Evolutionary conservation across 2,329 filamentous ascomycete genomes (phyloP), one percentile per base, ranked within the genome.

Genomic region (Ustulina deusta): DNA sequence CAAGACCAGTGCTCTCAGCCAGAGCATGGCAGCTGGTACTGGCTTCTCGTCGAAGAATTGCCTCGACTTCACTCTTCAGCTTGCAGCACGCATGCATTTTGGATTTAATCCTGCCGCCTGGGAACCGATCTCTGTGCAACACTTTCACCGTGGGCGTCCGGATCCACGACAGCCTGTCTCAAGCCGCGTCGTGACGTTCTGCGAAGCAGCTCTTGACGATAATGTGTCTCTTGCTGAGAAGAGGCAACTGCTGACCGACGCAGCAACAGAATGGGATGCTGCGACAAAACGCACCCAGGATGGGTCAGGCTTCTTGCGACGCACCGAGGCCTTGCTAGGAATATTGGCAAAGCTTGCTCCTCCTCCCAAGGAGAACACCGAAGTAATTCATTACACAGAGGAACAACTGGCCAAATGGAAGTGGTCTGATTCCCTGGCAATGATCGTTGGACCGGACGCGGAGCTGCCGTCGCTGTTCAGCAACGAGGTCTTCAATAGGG

Each of bases 51-150:
- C 61, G 54, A 64, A 64, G 54, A 38, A 64, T 11, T 59, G 54
- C 20, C 61, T 64, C n/a, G 61, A 64, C 61, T 64, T 64, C n/a
- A 40, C 40, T 17, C 17, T 64, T 22, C 61, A 64, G 15, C 61
- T 64, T 40, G 61, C 61, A 15, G 54, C 42, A 27, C 52, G 61
- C 20, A 15, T 64, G 44, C 61, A 64, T 40, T 64, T 64, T 29
- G 54, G 61, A 36, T 64, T 58, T 17, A 36, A 40, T 13, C 61
- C 61, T 22, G 61, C 61, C 44, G 34, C 61, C 7, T 64, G 61
- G 61, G 61, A 64, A 20, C 61, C 61, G 20, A 64, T 64, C 27
- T 64, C 61, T 7, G 52, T 64, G 20, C 54, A 64, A 54, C 61
- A 64, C 25, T 64, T 64, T 20, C 61, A 64, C 44, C 61, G 61